Evolutionary conservation across 345 rosid species (phyloP).

Genomic region (Eucalyptus victrix): DNA sequence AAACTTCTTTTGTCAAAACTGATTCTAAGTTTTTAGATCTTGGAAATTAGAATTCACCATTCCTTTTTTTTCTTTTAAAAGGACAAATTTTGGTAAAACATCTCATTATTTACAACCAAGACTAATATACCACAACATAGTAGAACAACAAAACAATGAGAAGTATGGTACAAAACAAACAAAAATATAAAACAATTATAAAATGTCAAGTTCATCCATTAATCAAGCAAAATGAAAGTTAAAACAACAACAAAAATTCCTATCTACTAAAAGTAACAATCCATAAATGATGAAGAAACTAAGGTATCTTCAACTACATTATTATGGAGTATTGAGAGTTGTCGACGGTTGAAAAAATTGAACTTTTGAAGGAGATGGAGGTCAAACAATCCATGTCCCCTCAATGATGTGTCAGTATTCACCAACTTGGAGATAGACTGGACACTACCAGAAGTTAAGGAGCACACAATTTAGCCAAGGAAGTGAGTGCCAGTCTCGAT

Average conservation of each 20-base stretch:
- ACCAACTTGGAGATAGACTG: neutral
- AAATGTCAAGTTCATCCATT: neutral
- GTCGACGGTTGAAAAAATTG: neutral
- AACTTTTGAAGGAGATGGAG: neutral
- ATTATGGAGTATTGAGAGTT: accelerated
- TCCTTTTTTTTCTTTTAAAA: too few species aligned
- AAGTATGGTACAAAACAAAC: neutral
- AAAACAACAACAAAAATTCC: neutral
- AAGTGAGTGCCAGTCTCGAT: neutral
- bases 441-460: accelerated
- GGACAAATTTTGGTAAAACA: neutral
- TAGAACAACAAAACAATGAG: neutral
- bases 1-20: too few species aligned
- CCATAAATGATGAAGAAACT: neutral
- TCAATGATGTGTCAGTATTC: neutral
- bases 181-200: neutral
- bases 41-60: too few species aligned
- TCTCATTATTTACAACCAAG: neutral
- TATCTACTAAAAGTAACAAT: neutral
- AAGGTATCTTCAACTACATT: neutral
- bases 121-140: neutral
- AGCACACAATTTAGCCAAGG: neutral
- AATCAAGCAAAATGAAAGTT: neutral
- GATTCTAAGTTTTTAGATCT: too few species aligned
- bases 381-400: neutral